Evolutionary conservation across 768 basidiomycete species (phyloP).

Genomic region (Boletus fagicola): DNA sequence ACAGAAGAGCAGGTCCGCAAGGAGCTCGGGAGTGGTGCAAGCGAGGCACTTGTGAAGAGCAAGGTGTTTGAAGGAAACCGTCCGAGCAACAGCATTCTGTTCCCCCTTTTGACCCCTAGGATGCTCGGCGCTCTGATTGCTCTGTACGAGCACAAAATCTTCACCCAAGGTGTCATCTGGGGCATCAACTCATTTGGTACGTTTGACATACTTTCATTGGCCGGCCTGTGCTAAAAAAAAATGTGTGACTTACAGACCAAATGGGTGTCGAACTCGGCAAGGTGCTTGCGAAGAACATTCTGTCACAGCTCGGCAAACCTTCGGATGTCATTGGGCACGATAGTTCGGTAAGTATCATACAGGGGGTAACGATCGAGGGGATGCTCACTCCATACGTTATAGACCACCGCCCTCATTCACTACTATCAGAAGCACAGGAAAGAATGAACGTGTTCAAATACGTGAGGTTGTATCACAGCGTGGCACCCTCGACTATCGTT

Average conservation of each 20-base stretch:
- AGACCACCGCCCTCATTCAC: conserved; percentile 96
- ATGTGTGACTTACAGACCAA: conserved; percentile 60
- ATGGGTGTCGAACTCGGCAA: conserved; percentile 99
- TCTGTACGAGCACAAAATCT: conserved; percentile 98
- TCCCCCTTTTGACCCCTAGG: conserved; percentile 88
- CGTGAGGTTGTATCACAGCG: conserved; percentile 17
- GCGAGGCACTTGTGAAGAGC: conserved; percentile 86
- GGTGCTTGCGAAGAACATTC: conserved; percentile 94
- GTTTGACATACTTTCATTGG: conserved; percentile 18
- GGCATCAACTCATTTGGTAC: conserved; percentile 97
- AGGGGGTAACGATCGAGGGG: background rate
- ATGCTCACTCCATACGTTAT: conserved; percentile 9
- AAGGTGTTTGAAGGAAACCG: conserved; percentile 98
- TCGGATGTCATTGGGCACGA: conserved; percentile 86
- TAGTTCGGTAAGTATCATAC: conserved; percentile 53
- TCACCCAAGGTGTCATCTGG: conserved; percentile 96
- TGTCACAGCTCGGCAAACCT: conserved; percentile 80
- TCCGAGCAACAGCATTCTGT: conserved; percentile 94
- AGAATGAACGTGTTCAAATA: conserved; percentile 47
- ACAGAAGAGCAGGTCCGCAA: conserved; percentile 80
- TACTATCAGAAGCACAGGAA: conserved; percentile 91
- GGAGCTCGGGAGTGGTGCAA: conserved; percentile 68
- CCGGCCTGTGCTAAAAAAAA: background rate
- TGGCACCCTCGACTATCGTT: background rate
- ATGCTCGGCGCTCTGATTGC: conserved; percentile 87